Base-by-base conservation (phyloP, 208 protist species). In the Porcisia deanei region DNA sequence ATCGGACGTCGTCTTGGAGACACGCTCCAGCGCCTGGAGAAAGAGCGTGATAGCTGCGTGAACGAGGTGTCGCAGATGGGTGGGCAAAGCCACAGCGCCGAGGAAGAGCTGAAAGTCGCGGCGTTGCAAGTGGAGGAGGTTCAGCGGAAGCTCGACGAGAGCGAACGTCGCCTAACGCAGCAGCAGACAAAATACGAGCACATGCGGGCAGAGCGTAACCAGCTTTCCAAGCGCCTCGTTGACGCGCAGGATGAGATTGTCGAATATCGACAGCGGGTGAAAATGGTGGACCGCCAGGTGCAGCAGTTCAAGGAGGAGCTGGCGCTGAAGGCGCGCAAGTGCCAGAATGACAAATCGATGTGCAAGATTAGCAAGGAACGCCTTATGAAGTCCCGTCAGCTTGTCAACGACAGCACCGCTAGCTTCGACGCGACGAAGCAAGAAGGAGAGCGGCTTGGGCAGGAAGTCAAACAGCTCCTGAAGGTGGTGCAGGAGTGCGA, bases 241-340 rank as follows among this genome's bases (percentile, higher is more conserved):
- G 97, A 99, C 79, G 86, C 97, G n/a, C 97, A 99, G 74, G 97
- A 98, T 68, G 98, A 99, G 77, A 99, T 99, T 61, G 88, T 94
- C n/a, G 98, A 99, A 69, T 91, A 99, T 75, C 94, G 98, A 70
- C 88, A 98, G 69, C 98, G 98, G 61, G 99, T 99, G 76, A 98
- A 99, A 69, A 96, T 99, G 77, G 98, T 99, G 88, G 96, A 98
- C 69, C 98, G 99, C 72, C 97, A 99, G 74, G 94, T 99, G 39
- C 67, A 88, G 34, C 94, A 98, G 80, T 85, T 98, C 70, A 97
- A 96, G 81, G 97, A 99, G 71, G 99, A 99, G 81, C 97, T 99
- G 55, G 88, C 98, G 52, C 87, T 95, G 77, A 93, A 95, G 65
- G 83, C 94, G 54, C 82, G 95, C 57, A 86, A 95, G 74, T 85